Evolutionary conservation across 176 grass and related monocot species (phyloP).

Genomic region (Poa annua): DNA sequence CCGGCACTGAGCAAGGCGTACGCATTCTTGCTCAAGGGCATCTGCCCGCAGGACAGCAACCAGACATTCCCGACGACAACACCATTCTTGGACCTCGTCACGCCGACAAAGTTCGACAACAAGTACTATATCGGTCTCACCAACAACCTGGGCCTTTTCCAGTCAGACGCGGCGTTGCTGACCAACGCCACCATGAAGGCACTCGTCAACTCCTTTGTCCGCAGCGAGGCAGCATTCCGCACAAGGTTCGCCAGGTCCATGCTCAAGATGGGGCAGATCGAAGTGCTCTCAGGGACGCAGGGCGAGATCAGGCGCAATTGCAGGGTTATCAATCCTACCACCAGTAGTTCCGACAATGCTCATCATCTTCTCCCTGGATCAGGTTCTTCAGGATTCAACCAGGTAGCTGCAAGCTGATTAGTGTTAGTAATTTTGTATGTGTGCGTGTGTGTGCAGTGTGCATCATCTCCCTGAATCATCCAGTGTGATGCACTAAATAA

Average conservation of each 20-base stretch:
- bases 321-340: constrained; percentile 49
- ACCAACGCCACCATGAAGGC: constrained; percentile 46
- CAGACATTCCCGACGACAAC: constrained; percentile 47
- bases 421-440: not conserved
- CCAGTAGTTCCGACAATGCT: not conserved
- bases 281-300: constrained; percentile 51
- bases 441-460: not conserved
- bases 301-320: constrained; percentile 64
- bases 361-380: not conserved
- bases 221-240: constrained; percentile 42
- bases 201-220: constrained; percentile 48
- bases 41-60: constrained; percentile 51
- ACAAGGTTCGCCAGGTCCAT: constrained; percentile 56
- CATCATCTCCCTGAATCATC: not conserved
- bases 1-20: constrained; percentile 57
- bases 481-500: not conserved
- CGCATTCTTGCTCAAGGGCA: constrained; percentile 51
- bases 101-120: constrained; percentile 55
- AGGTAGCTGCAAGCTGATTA: constrained; percentile 22
- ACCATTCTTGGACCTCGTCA: constrained; percentile 53
- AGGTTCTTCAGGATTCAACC: not conserved
- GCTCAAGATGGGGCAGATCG: constrained; percentile 73
- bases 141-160: constrained; percentile 55
- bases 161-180: constrained; percentile 51
- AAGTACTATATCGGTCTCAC: constrained; percentile 64